These are phyloP conservation scores for Boletus huronensis DNA, from an alignment of 768 basidiomycete species.

Conservation along the genomic window DNA sequence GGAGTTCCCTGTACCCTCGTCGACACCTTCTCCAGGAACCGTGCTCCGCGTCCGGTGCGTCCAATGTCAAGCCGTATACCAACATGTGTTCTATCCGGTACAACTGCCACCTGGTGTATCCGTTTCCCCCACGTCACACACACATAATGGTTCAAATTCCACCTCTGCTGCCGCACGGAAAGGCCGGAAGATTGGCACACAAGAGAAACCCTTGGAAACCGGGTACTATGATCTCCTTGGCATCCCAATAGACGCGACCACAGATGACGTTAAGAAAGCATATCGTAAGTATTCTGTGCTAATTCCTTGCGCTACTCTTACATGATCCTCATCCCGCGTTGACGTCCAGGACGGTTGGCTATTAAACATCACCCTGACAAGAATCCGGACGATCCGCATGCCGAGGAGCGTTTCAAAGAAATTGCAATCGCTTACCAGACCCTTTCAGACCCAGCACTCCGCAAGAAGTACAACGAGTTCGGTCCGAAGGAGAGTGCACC, in stretches of 20 bases:
- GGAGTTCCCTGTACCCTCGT: conserved; percentile 67
- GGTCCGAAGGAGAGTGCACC: conserved; percentile 78
- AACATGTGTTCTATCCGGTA: conserved; percentile 64
- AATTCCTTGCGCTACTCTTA: no score
- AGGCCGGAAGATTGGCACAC: conserved; percentile 81
- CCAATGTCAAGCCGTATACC: conserved; percentile 55
- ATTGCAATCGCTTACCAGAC: conserved; percentile 90
- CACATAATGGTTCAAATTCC: conserved; percentile 20
- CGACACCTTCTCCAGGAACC: conserved; percentile 52
- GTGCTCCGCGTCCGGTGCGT: conserved; percentile 69
- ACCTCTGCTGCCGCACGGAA: conserved; percentile 33
- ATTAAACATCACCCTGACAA: conserved; percentile 94
- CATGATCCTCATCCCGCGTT: background rate
- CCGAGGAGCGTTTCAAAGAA: conserved; percentile 86
- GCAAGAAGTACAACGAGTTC: conserved; percentile 89
- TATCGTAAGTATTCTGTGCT: conserved; percentile 53
- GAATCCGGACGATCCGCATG: conserved; percentile 81
- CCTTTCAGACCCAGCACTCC: conserved; percentile 69
- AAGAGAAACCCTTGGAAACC: conserved; percentile 83
- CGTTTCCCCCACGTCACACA: conserved; percentile 11
- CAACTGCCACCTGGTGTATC: conserved; percentile 43
- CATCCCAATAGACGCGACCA: conserved; percentile 67
- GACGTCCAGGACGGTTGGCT: conserved; percentile 62
- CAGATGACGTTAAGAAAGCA: conserved; percentile 87
- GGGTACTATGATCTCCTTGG: conserved; percentile 89